Conservation (phyloP, 2,329 filamentous ascomycete genomes). For the Chaetothyriales sp. region DNA sequence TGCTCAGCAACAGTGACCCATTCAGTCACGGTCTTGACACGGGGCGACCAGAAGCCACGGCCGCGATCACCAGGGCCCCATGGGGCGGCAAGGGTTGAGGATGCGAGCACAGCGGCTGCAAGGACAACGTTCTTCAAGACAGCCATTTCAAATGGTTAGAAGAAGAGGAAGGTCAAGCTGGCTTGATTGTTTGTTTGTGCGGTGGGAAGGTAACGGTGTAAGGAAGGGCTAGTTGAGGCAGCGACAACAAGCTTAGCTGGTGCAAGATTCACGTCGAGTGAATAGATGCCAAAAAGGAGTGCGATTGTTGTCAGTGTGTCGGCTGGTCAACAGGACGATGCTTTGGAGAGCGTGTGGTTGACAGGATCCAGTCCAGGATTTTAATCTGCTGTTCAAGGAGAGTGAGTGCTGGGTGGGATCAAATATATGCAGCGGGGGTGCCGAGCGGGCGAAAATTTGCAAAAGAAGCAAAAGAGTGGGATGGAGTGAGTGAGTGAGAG, state of each 20-base stretch:
- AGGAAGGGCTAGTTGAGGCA: neutral
- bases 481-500: constrained; percentile 5
- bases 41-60: constrained; percentile 4
- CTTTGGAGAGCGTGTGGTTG: neutral
- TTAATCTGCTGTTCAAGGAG: neutral
- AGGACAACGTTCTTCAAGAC: constrained; percentile 14
- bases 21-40: constrained; percentile 12
- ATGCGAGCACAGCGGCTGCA: constrained; percentile 13
- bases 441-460: neutral
- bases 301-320: neutral
- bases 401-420: neutral
- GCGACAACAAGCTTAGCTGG: neutral
- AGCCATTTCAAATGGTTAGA: constrained; percentile 10
- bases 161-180: neutral
- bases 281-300: constrained; percentile 6
- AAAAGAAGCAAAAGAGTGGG: neutral
- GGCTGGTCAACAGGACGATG: neutral
- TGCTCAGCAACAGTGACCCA: constrained; percentile 15
- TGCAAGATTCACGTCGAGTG: neutral
- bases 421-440: neutral
- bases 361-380: neutral
- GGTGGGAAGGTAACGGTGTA: too few species aligned
- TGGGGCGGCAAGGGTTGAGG: constrained; percentile 10
- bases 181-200: neutral
- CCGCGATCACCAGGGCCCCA: constrained; percentile 3